A percentile compares a stretch with the other conserved stretches of the same genome.
Evolutionary conservation across 345 rosid species (phyloP).

Genomic region (Iberis pinnata): DNA sequence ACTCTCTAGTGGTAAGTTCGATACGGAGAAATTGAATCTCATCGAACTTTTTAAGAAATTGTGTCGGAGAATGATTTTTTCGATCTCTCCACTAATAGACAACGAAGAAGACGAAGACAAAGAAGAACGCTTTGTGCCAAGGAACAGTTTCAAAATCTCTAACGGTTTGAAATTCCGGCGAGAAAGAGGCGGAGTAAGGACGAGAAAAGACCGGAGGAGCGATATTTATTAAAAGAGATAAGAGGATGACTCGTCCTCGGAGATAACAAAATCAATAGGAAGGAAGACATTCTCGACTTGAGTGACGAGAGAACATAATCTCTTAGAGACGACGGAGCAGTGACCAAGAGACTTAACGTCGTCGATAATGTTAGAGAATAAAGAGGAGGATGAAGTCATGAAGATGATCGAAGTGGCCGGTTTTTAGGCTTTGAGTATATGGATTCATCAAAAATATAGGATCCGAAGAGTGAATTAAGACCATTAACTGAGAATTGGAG

Average conservation of each 20-base stretch:
- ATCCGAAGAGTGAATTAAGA: too few relatives aligned
- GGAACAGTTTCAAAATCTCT: constrained; percentile 57
- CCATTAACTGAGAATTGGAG: too few relatives aligned
- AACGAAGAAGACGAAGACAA: too few relatives aligned
- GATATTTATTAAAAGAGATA: constrained; percentile 44
- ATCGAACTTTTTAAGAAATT: constrained; percentile 75
- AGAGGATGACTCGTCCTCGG: constrained; percentile 57
- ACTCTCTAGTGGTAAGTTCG: constrained; percentile 78
- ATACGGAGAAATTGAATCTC: constrained; percentile 83
- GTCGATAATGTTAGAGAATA: constrained; percentile 73
- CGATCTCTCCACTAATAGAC: constrained; percentile 54
- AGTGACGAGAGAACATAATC: constrained; percentile 68
- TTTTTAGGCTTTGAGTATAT: constrained; percentile 1
- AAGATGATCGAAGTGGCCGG: constrained; percentile 83
- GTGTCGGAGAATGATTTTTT: constrained; percentile 90
- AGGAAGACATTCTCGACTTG: constrained; percentile 85
- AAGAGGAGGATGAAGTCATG: constrained; percentile 73
- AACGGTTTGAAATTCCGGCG: constrained; percentile 72
- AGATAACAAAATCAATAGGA: constrained; percentile 86
- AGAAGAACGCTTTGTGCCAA: constrained; percentile 52
- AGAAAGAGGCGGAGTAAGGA: constrained; percentile 47
- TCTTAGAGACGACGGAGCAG: constrained; percentile 73
- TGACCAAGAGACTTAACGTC: constrained; percentile 92
- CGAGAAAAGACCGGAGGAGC: constrained; percentile 40
- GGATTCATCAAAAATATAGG: constrained; percentile 29